These are phyloP conservation scores for Globisporangium echinulatum DNA, from an alignment of 352 stramenopile species.

Conservation along the genomic window DNA sequence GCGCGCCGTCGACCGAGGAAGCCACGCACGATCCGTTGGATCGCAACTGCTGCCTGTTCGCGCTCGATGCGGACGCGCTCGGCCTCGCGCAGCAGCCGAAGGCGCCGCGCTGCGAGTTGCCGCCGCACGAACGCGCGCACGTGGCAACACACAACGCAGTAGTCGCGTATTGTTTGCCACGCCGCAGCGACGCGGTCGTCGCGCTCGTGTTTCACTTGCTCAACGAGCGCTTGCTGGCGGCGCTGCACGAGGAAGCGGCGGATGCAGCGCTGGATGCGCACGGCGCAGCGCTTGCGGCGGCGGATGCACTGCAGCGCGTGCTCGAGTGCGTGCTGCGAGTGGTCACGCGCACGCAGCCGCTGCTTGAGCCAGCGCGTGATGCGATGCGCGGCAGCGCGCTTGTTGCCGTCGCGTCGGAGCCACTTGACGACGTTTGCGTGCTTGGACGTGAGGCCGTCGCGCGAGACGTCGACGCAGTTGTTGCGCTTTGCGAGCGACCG, in stretches of 20 bases:
- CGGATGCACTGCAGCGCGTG: slow-evolving; percentile 36
- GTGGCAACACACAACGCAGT: slow-evolving; percentile 21
- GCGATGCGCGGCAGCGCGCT: slow-evolving; percentile 22
- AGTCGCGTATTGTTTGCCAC: slow-evolving; percentile 24
- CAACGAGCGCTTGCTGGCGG: slow-evolving; percentile 20
- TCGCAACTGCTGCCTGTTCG: slow-evolving; percentile 24
- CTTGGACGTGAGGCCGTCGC: slow-evolving; percentile 41
- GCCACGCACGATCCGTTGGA: slow-evolving; percentile 35
- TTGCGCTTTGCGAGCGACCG: slow-evolving; percentile 30
- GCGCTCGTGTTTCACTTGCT: slow-evolving; percentile 18
- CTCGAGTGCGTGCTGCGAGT: slow-evolving; percentile 37
- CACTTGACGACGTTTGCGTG: slow-evolving; percentile 42
- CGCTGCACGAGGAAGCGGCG: slow-evolving; percentile 22
- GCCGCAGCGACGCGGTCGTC: slow-evolving; percentile 16
- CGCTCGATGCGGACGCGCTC: slow-evolving; percentile 25
- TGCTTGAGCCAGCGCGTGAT: slow-evolving; percentile 45
- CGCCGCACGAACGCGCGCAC: slow-evolving; percentile 27
- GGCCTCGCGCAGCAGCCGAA: slow-evolving; percentile 27
- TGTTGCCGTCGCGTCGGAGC: slow-evolving; percentile 23
- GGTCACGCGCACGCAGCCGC: slow-evolving; percentile 19
- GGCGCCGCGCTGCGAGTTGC: slow-evolving; percentile 27
- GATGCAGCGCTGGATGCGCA: slow-evolving; percentile 50
- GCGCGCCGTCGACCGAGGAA: slow-evolving; percentile 30
- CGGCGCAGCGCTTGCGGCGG: slow-evolving; percentile 27
- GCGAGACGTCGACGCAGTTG: slow-evolving; percentile 25